Evolutionary conservation across 164 flowering plant species (phyloP).

Genomic region (Chloranthus sessilifolius): DNA sequence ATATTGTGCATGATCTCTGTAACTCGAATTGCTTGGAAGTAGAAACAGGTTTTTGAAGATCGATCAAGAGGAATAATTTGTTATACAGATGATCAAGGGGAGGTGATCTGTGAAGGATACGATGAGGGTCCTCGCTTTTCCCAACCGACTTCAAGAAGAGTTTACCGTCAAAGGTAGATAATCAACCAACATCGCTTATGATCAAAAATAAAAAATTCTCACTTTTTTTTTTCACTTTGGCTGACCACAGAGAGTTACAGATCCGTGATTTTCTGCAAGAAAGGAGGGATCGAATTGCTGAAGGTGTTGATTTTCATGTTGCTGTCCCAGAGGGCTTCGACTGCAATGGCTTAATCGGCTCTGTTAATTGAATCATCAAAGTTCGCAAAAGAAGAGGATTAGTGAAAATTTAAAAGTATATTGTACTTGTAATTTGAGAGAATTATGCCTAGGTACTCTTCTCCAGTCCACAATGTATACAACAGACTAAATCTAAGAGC

Average conservation of each 20-base stretch:
- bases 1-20: neutral
- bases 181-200: neutral
- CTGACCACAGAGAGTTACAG: conserved; percentile 32
- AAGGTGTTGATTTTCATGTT: conserved; percentile 9
- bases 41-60: conserved; percentile 14
- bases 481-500: too few relatives aligned
- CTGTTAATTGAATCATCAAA: conserved; percentile 9
- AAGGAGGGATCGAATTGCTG: conserved; percentile 30
- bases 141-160: conserved; percentile 18
- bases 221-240: neutral
- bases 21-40: neutral
- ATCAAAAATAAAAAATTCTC: neutral
- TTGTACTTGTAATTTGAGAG: too few relatives aligned
- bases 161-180: conserved; percentile 32
- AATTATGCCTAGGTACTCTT: too few relatives aligned
- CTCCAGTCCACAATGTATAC: too few relatives aligned
- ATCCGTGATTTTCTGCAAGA: conserved; percentile 38
- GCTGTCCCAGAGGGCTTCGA: conserved; percentile 23
- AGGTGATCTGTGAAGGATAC: conserved; percentile 15
- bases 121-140: conserved; percentile 64
- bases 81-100: conserved; percentile 11
- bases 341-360: conserved; percentile 27
- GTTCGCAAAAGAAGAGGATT: neutral
- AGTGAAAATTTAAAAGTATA: neutral
- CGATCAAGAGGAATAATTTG: conserved; percentile 14